Base-by-base conservation (phyloP, 345 rosid genomes). In the Pseudoturritis turrita region DNA sequence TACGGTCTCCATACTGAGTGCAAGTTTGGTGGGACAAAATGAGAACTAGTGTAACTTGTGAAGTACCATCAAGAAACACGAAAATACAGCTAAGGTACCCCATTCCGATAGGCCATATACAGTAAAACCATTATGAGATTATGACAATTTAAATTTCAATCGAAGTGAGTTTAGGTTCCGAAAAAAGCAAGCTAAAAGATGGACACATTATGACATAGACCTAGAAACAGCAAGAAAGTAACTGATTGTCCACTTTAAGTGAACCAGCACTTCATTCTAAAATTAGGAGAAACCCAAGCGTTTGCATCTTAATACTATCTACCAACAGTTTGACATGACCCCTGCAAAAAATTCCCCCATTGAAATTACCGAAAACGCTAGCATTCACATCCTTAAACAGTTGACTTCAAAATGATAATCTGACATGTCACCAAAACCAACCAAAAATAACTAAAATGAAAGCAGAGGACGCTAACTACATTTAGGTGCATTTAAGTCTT, bases 401-500 rank as follows among this genome's bases (percentile, higher is more conserved):
- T 10, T 22, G 59, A 46, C 51, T 29, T 25, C 13, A 46, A 50
- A 68, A 53, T 44, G n/a, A 53, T 17, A 59, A 52, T 28, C 64
- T 28, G 17, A 13, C 61, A 54, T 17, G 10, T 37, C 17, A 69
- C 63, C 61, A 18, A 49, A 50, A 39, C 15, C 15, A 46, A 37
- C 37, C 13, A 60, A 59, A 47, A 59, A 71, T 25, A 70, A 37
- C 17, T 59, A 33, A 54, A 47, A 41, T 58, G 41, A 66, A 75
- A 65, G 45, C 18, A 5, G 36, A 73, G 70, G 70, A 55, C 7
- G 56, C 61, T 19, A 81, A 89, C 79, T 74, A 95, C 99, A 83
- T 77, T 85, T 81, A 6, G 98, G 98, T 21, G 98, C 87, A 37
- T 87, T 87, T 46, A 45, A 56, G 70, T 83, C 78, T 73, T 87